A percentile compares a stretch with the other conserved stretches of the same genome.
These are phyloP conservation scores for Leptodontidium sp. DNA, from an alignment of 2,329 filamentous ascomycete species.

Conservation along the genomic window DNA sequence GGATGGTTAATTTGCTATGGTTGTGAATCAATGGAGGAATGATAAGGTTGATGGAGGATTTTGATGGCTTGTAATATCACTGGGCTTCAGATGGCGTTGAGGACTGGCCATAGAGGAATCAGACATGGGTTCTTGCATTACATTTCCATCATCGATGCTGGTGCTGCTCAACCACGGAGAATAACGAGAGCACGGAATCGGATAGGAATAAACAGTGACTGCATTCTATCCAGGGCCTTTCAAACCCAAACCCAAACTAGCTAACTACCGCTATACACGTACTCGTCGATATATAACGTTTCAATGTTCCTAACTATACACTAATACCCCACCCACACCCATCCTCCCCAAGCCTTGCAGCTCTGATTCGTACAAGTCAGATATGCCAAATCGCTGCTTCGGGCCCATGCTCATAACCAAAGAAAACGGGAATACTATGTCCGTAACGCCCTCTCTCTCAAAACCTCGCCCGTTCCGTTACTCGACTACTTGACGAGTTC, in stretches of 20 bases:
- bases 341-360: conserved; percentile 15
- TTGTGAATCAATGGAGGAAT: conserved; percentile 2
- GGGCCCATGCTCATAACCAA: neutral
- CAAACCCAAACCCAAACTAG: conserved; percentile 16
- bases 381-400: conserved; percentile 2
- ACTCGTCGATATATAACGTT: conserved; percentile 21
- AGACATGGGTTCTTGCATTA: conserved; percentile 21
- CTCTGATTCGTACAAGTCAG: conserved; percentile 4
- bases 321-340: conserved; percentile 14
- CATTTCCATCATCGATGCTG: neutral
- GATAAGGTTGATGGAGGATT: conserved; percentile 12
- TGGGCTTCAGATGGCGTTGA: conserved; percentile 36
- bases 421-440: conserved; percentile 14
- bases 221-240: conserved; percentile 37
- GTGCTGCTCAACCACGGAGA: neutral
- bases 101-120: conserved; percentile 32
- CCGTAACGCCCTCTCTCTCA: conserved; percentile 18
- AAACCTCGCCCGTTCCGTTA: neutral
- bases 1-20: neutral
- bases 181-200: neutral
- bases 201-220: conserved; percentile 28
- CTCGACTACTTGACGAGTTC: neutral
- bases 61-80: conserved; percentile 37
- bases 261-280: conserved; percentile 28
- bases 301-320: conserved; percentile 33